Conservation (phyloP, 345 rosid species). For the Salix purpurea region DNA sequence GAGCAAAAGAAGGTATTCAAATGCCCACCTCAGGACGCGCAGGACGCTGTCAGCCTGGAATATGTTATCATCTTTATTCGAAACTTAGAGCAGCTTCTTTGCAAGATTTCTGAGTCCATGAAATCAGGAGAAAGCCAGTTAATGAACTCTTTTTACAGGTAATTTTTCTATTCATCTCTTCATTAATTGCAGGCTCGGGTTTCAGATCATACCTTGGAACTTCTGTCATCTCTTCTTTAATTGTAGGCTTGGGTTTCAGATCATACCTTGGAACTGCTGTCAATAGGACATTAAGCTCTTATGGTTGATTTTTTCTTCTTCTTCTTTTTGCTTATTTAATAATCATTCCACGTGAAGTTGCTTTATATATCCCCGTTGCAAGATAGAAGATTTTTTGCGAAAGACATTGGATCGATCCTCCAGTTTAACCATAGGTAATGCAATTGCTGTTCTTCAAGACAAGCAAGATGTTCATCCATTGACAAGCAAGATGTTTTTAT, state of each 20-base stretch:
- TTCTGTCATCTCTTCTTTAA: too few relatives aligned
- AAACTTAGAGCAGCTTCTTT: slow-evolving; percentile 71
- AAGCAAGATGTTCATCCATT: slow-evolving; percentile 89
- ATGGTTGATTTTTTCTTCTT: too few relatives aligned
- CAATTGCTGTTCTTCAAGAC: slow-evolving; percentile 66
- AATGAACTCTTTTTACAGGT: slow-evolving; percentile 98
- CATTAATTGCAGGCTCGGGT: neutral
- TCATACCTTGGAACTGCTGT: neutral
- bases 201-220: neutral
- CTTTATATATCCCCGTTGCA: too few relatives aligned
- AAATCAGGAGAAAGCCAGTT: slow-evolving; percentile 87
- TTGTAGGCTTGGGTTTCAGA: too few relatives aligned
- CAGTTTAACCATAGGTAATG: slow-evolving; percentile 66
- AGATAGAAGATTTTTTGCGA: too few relatives aligned
- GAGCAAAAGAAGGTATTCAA: slow-evolving; percentile 84
- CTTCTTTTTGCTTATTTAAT: too few relatives aligned
- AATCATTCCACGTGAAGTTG: too few relatives aligned
- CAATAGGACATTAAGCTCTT: too few relatives aligned
- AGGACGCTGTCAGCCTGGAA: slow-evolving; percentile 93
- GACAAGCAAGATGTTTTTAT: slow-evolving; percentile 89
- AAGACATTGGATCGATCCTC: slow-evolving; percentile 80
- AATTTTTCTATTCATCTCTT: slow-evolving; percentile 1
- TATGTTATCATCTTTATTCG: slow-evolving; percentile 87
- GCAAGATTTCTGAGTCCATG: slow-evolving; percentile 83
- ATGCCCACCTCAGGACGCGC: slow-evolving; percentile 71